Conservation (phyloP, 345 rosid genomes). For the Anacardium occidentale region DNA sequence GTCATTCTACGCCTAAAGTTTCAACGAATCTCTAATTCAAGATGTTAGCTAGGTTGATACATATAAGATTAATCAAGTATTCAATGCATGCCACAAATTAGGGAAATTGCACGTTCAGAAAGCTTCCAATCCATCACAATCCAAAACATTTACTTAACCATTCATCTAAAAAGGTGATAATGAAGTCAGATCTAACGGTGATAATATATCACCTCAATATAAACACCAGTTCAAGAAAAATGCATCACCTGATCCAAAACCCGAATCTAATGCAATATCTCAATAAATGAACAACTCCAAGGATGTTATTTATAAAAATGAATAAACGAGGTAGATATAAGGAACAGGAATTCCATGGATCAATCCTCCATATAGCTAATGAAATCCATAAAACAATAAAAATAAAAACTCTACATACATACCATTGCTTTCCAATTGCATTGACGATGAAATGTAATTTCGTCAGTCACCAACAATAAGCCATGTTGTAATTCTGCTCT, state of each 20-base stretch:
- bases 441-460: too few relatives aligned
- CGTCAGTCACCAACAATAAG: too few relatives aligned
- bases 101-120: not conserved
- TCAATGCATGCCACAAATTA: too few relatives aligned
- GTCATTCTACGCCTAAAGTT: not conserved
- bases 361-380: not conserved
- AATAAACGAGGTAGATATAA: not conserved
- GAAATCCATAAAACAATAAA: not conserved
- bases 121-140: not conserved
- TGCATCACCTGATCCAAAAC: not conserved
- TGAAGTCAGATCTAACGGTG: not conserved
- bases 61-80: not conserved
- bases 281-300: not conserved
- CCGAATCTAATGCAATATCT: not conserved
- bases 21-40: not conserved
- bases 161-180: not conserved
- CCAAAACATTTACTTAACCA: not conserved
- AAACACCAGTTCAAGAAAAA: not conserved
- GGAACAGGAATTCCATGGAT: not conserved
- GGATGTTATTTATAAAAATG: not conserved
- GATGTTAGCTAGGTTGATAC: not conserved
- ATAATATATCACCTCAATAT: not conserved
- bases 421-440: too few relatives aligned
- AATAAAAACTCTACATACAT: not conserved
- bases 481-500: too few relatives aligned